Percentiles rank a stretch among this genome's conserved stretches.
Evolutionary conservation across 2,329 filamentous ascomycete species (phyloP).

Genomic region (Tolypocladium album): DNA sequence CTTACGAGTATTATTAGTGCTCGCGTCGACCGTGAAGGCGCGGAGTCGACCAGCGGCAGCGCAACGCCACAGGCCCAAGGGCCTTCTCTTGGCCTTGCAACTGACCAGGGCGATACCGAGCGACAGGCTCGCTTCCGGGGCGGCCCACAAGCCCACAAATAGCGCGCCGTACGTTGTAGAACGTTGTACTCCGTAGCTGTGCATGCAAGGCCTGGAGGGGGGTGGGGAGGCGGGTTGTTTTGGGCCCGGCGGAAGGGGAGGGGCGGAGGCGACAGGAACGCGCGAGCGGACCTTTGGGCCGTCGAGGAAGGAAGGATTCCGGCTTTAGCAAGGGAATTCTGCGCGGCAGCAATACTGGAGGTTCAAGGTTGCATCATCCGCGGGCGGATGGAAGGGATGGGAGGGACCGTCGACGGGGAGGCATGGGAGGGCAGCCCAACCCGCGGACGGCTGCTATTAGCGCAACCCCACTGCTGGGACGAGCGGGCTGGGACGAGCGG

Average conservation of each 20-base stretch:
- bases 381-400: constrained; percentile 1
- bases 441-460: background rate
- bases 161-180: no score
- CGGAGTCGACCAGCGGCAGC: background rate
- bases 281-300: background rate
- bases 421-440: background rate
- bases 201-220: background rate
- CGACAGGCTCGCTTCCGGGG: background rate
- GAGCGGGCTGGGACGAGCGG: no score
- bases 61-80: background rate
- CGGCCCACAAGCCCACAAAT: background rate
- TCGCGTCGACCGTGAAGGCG: background rate
- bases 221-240: background rate
- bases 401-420: background rate
- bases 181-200: no score
- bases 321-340: background rate
- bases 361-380: background rate
- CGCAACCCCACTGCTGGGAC: background rate
- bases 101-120: background rate
- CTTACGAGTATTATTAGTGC: no score
- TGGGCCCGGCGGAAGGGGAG: background rate
- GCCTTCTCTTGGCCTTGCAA: background rate
- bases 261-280: background rate
- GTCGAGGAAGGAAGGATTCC: background rate
- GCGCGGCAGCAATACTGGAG: background rate